Evolutionary conservation across 1,284 basidiomycete species (phyloP).

Genomic region (Cutaneotrichosporon sp.): DNA sequence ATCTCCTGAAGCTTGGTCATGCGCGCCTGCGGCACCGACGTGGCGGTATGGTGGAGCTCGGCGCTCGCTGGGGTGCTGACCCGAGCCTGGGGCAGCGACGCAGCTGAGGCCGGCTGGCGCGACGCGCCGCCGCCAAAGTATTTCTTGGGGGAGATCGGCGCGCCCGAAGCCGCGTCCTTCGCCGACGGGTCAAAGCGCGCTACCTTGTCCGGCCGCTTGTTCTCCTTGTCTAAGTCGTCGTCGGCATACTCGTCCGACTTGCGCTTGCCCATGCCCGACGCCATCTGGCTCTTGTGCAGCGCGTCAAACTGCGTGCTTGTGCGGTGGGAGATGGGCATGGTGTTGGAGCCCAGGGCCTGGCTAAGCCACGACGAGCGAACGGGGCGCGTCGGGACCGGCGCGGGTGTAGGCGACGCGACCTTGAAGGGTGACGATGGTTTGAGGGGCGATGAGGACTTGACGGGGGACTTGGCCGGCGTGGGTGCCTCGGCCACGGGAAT

Average conservation of each 20-base stretch:
- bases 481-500: background rate
- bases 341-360: conserved; percentile 38
- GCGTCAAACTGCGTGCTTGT: conserved; percentile 10
- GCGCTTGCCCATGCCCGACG: conserved; percentile 30
- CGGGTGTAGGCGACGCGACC: background rate
- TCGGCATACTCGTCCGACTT: conserved; percentile 31
- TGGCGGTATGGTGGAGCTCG: background rate
- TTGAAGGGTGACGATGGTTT: conserved; percentile 5
- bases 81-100: conserved; percentile 4
- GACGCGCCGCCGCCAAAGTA: conserved; percentile 5
- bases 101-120: conserved; percentile 6
- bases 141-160: conserved; percentile 15
- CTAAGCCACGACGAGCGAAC: conserved; percentile 45
- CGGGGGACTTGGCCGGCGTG: conserved; percentile 1
- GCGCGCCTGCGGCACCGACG: conserved; percentile 26
- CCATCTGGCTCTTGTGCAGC: conserved; percentile 31
- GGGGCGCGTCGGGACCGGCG: conserved; percentile 22
- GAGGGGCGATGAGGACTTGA: background rate
- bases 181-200: conserved; percentile 22
- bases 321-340: conserved; percentile 11
- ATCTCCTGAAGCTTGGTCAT: conserved; percentile 37
- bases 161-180: conserved; percentile 9
- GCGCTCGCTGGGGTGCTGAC: conserved; percentile 6
- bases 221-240: conserved; percentile 14
- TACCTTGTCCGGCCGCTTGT: conserved; percentile 31